phyloP scores from a whole-genome alignment of 306 rosid species.

The Datisca glomerata region DNA sequence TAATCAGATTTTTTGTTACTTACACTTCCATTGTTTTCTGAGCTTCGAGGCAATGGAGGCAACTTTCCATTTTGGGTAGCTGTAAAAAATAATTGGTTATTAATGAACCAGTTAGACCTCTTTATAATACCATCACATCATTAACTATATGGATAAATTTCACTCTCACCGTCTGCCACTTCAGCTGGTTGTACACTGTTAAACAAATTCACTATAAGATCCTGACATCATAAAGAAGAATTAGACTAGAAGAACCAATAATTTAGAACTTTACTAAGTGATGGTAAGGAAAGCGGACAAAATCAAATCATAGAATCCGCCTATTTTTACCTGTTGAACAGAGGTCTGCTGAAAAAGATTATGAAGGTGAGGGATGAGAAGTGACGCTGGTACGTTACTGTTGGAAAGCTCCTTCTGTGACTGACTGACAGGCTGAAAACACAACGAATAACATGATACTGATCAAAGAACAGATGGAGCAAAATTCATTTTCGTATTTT shows the following conservation, averaged over 20 bases:
- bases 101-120: background rate
- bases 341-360: constrained; percentile 86
- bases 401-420: constrained; percentile 50
- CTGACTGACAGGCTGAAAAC: constrained; percentile 43
- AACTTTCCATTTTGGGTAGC: constrained; percentile 81
- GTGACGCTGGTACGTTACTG: constrained; percentile 43
- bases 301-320: constrained; percentile 5
- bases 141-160: background rate
- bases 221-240: constrained; percentile 42
- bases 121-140: background rate
- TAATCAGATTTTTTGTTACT: constrained; percentile 23
- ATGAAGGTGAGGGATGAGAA: constrained; percentile 78
- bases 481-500: no score
- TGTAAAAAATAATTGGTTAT: constrained; percentile 20
- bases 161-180: constrained; percentile 64
- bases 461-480: no score
- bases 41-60: constrained; percentile 69
- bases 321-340: constrained; percentile 70
- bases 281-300: constrained; percentile 5
- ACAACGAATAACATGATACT: constrained; percentile 6
- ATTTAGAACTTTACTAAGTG: constrained; percentile 5
- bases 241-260: constrained; percentile 14
- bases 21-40: constrained; percentile 84
- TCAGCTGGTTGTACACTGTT: constrained; percentile 67
- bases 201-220: constrained; percentile 63